Percentiles rank a stretch among this genome's conserved stretches.
phyloP scores from a whole-genome alignment of 179 eudicot genomes.

The Gypsophila paniculata region DNA sequence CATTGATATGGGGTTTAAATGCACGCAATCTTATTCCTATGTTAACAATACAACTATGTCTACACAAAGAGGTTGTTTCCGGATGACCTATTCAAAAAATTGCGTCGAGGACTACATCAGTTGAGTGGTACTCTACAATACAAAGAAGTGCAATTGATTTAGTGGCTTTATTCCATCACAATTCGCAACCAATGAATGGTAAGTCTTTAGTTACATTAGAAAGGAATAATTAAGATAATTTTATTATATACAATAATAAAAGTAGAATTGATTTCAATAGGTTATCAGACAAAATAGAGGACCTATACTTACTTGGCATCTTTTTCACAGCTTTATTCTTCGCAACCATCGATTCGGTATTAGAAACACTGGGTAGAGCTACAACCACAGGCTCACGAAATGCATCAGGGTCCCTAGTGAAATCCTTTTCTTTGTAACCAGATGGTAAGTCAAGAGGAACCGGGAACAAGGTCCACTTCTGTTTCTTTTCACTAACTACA shows the following conservation, averaged over 20 bases:
- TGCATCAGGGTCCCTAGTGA: conserved; percentile 25
- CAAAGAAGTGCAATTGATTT: no score
- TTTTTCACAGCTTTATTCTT: conserved; percentile 11
- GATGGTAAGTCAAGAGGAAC: conserved; percentile 15
- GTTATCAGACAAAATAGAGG: neutral
- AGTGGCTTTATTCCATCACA: no score
- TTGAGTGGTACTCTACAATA: no score
- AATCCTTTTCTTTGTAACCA: conserved; percentile 12
- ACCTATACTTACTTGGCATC: conserved; percentile 23
- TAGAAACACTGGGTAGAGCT: conserved; percentile 43
- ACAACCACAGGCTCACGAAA: conserved; percentile 31
- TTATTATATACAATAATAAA: neutral
- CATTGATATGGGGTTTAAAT: no score
- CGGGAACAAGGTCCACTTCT: conserved; percentile 34
- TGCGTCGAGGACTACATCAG: no score
- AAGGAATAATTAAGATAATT: neutral
- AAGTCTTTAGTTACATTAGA: no score
- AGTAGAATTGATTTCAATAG: neutral
- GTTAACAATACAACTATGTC: no score
- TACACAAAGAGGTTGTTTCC: no score
- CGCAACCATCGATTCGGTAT: conserved; percentile 23
- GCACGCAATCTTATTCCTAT: no score
- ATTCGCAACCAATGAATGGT: no score
- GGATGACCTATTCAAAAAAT: no score
- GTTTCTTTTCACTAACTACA: conserved; percentile 43